These are phyloP conservation scores for Puccinia hordei DNA, from an alignment of 1,284 basidiomycete species.

Conservation along the genomic window DNA sequence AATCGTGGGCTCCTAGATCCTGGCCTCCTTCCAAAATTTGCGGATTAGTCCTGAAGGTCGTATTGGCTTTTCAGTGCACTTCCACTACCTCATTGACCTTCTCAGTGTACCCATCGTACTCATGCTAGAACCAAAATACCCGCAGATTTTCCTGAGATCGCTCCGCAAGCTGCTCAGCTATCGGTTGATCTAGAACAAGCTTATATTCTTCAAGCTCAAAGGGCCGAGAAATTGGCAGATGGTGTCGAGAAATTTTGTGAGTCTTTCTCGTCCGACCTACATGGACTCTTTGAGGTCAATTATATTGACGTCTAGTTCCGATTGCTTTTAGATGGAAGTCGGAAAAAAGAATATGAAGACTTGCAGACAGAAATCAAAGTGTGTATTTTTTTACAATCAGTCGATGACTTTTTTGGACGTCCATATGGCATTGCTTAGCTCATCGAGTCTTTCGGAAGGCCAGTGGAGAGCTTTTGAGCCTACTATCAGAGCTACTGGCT, in stretches of 20 bases:
- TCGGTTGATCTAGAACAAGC: constrained; percentile 38
- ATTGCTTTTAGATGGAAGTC: constrained; percentile 23
- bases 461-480: constrained; percentile 16
- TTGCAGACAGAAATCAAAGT: constrained; percentile 36
- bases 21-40: constrained; percentile 29
- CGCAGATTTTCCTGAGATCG: constrained; percentile 35
- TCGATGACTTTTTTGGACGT: neutral
- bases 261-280: neutral
- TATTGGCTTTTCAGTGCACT: constrained; percentile 1
- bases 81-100: neutral
- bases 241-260: constrained; percentile 28
- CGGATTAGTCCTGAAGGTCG: constrained; percentile 21
- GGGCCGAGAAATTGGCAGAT: constrained; percentile 10
- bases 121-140: neutral
- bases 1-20: neutral
- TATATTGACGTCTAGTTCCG: neutral
- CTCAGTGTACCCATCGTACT: neutral
- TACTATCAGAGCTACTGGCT: constrained; percentile 57
- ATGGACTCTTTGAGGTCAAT: neutral
- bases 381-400: neutral
- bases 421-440: neutral
- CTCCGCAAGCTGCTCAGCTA: constrained; percentile 32
- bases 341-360: constrained; percentile 39
- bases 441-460: neutral
- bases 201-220: neutral